A percentile compares a stretch with the other conserved stretches of the same genome.
These are phyloP conservation scores for Fusarium caatingaense DNA, from an alignment of 2,329 filamentous ascomycete genomes.

Conservation along the genomic window DNA sequence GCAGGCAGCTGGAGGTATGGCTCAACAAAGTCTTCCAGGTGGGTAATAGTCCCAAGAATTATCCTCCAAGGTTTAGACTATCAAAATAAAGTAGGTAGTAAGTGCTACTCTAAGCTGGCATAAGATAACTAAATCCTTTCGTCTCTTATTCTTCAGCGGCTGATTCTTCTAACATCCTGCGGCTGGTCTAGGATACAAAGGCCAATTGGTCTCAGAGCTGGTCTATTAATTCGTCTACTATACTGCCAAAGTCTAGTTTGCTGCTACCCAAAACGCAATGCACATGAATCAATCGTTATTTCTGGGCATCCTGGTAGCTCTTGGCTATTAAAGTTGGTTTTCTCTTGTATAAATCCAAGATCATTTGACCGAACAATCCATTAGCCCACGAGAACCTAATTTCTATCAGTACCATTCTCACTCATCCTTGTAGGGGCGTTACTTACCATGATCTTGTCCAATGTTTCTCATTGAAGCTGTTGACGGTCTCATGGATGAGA, in stretches of 20 bases:
- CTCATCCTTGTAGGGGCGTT: not conserved
- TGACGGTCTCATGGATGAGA: slow-evolving; percentile 76
- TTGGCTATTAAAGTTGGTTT: slow-evolving; percentile 72
- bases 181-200: not conserved
- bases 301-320: slow-evolving; percentile 57
- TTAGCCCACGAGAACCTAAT: slow-evolving; percentile 90
- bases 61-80: too few relatives aligned
- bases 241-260: not conserved
- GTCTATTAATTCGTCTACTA: not conserved
- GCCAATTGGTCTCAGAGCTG: not conserved
- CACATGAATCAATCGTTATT: not conserved
- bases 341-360: slow-evolving; percentile 78
- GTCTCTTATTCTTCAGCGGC: too few relatives aligned
- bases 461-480: slow-evolving; percentile 47
- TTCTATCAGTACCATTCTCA: not conserved
- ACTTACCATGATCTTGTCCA: slow-evolving; percentile 54
- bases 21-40: too few relatives aligned
- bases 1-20: too few relatives aligned
- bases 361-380: slow-evolving; percentile 85
- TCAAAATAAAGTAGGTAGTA: not conserved
- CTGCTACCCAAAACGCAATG: not conserved
- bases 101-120: not conserved
- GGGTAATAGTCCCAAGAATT: too few relatives aligned
- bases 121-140: not conserved
- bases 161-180: not conserved